A percentile compares a stretch with the other conserved stretches of the same genome.
These are phyloP conservation scores for Hyphopichia buzzinii DNA, from an alignment of 1,139 yeast species.

Conservation along the genomic window DNA sequence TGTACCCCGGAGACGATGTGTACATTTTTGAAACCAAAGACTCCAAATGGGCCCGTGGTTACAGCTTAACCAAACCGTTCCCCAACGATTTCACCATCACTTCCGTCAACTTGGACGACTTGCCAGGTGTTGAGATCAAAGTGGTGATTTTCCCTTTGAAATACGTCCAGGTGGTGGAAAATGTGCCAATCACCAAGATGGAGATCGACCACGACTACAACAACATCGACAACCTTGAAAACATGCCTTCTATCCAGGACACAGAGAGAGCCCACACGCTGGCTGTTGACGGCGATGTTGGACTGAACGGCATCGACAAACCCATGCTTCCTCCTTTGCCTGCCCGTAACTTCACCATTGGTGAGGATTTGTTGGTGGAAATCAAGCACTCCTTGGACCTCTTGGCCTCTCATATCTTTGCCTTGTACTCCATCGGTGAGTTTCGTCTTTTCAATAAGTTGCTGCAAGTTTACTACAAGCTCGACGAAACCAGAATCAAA, in stretches of 20 bases:
- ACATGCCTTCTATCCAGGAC: slow-evolving; percentile 47
- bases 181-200: slow-evolving; percentile 27
- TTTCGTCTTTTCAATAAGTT: slow-evolving; percentile 59
- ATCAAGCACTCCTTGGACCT: slow-evolving; percentile 55
- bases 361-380: slow-evolving; percentile 49
- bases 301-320: slow-evolving; percentile 10
- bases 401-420: slow-evolving; percentile 62
- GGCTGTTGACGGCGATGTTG: slow-evolving; percentile 25
- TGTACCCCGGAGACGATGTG: slow-evolving; percentile 81
- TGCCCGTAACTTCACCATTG: slow-evolving; percentile 35
- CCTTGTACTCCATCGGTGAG: slow-evolving; percentile 70
- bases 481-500: slow-evolving; percentile 64
- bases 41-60: slow-evolving; percentile 78
- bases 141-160: slow-evolving; percentile 63
- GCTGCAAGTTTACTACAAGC: slow-evolving; percentile 50
- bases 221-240: slow-evolving; percentile 28
- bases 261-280: slow-evolving; percentile 35
- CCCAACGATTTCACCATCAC: slow-evolving; percentile 69
- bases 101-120: slow-evolving; percentile 57
- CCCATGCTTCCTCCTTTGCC: slow-evolving; percentile 55
- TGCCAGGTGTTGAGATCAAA: slow-evolving; percentile 52
- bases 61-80: slow-evolving; percentile 58
- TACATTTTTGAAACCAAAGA: slow-evolving; percentile 66
- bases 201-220: slow-evolving; percentile 31
- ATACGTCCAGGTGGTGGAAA: slow-evolving; percentile 41